Evolutionary conservation across 805 yeast genomes (phyloP).

Genomic region (Cyberlindnera veronae): DNA sequence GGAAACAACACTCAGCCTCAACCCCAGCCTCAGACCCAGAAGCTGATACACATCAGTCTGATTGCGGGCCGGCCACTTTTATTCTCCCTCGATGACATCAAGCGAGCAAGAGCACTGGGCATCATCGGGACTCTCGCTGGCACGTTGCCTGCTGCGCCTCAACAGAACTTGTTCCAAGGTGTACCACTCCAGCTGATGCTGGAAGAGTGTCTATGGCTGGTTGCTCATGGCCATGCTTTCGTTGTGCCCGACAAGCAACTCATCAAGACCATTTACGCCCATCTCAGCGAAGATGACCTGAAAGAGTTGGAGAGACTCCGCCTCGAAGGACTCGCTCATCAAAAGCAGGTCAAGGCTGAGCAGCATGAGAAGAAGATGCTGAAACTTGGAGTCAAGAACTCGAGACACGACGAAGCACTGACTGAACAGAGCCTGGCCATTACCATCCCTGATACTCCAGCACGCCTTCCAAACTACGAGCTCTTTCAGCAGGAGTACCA

Average conservation of each 20-base stretch:
- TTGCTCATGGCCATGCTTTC: constrained; percentile 39
- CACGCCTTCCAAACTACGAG: constrained; percentile 12
- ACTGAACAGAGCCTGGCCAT: constrained; percentile 17
- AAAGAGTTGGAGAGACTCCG: constrained; percentile 10
- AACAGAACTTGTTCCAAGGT: constrained; percentile 85
- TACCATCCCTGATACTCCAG: constrained; percentile 20
- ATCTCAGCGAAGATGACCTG: constrained; percentile 16
- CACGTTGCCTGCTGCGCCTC: constrained; percentile 86
- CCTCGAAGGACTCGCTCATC: constrained; percentile 9
- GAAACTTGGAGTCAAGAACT: constrained; percentile 1
- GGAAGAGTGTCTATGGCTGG: constrained; percentile 72
- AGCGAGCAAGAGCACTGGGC: constrained; percentile 54
- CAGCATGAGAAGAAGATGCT: constrained; percentile 8
- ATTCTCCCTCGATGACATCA: constrained; percentile 54
- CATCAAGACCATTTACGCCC: constrained; percentile 18
- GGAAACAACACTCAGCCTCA: too few relatives aligned
- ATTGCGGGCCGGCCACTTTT: constrained; percentile 48
- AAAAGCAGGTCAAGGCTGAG: constrained; percentile 5
- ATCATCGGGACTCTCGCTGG: constrained; percentile 79
- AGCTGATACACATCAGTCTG: constrained; percentile 24
- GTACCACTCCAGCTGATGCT: constrained; percentile 70
- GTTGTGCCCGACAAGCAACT: constrained; percentile 41
- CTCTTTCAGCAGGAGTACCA: constrained; percentile 15
- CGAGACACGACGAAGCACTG: constrained; percentile 8
- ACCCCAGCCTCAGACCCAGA: too few relatives aligned